phyloP scores from a whole-genome alignment of 2,329 filamentous ascomycete genomes.

The Scleromitrula shiraiana region DNA sequence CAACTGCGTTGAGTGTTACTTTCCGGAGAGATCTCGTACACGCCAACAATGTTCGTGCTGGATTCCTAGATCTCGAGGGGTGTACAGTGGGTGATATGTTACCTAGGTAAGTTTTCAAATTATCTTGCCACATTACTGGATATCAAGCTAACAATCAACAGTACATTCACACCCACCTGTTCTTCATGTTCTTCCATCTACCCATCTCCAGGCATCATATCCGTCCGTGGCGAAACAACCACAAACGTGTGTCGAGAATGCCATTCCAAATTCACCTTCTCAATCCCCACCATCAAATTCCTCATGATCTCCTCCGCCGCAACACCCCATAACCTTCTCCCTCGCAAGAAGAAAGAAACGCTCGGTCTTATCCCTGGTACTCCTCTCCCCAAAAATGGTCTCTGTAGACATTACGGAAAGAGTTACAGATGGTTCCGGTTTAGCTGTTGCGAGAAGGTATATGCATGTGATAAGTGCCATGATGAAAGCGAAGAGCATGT shows the following conservation, averaged over 20 bases:
- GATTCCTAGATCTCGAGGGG: slow-evolving; percentile 69
- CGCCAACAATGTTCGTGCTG: slow-evolving; percentile 62
- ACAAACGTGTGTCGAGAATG: slow-evolving; percentile 73
- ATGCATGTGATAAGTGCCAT: slow-evolving; percentile 66
- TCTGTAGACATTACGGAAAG: slow-evolving; percentile 50
- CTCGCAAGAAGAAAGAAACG: slow-evolving; percentile 41
- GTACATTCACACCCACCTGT: slow-evolving; percentile 73
- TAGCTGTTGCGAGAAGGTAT: slow-evolving; percentile 51
- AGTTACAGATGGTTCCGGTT: slow-evolving; percentile 59
- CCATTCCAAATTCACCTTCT: slow-evolving; percentile 72
- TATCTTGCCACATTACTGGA: no score
- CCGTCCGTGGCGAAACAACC: slow-evolving; percentile 64
- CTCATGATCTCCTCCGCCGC: slow-evolving; percentile 53
- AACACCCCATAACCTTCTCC: slow-evolving; percentile 33
- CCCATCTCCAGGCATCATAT: slow-evolving; percentile 54
- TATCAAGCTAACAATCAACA: slow-evolving; percentile 33
- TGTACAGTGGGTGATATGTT: slow-evolving; percentile 71
- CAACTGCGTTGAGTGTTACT: slow-evolving; percentile 40
- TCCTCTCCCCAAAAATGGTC: slow-evolving; percentile 43
- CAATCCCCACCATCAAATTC: slow-evolving; percentile 71
- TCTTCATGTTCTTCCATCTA: slow-evolving; percentile 64
- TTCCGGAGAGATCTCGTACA: slow-evolving; percentile 68
- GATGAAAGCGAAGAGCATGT: slow-evolving; percentile 62
- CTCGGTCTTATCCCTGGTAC: slow-evolving; percentile 51
- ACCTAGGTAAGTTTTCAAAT: slow-evolving; percentile 44